Evolutionary conservation across 805 yeast species (phyloP), one percentile per base, ranked within the genome.

Genomic region (Hyphopichia homilentoma): DNA sequence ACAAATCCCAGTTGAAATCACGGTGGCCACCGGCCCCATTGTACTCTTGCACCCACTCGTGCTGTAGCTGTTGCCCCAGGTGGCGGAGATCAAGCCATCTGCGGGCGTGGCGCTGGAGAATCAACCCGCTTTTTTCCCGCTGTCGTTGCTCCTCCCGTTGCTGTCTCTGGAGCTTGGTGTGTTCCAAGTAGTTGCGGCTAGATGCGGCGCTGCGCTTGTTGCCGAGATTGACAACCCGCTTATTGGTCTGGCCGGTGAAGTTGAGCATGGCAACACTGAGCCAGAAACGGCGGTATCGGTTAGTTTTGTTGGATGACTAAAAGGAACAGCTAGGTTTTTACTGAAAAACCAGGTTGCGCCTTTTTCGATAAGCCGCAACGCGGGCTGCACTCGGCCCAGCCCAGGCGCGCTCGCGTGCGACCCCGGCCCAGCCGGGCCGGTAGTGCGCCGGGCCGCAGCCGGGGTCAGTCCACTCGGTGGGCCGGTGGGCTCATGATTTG

Each of bases 191-290:
- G 44, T 70, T 54, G 35, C 27, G 30, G 20, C 33, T 31, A 11
- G 25, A 29, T 2, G 62, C 45, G 38, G 66, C 56, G 53, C 70
- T 48, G 7, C 36, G 30, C 44, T 68, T 41, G 52, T 81, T 61
- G 48, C 90, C 72, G 44, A 77, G 68, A 63, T 90, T 84, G 40
- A 83, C 75, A 33, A 73, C 73, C 22, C 83, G 63, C 33, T 77
- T 64, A 40, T 77, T 70, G 13, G 77, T 65, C 43, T 76, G 79
- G 4, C 94, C 94, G 7, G 78, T 73, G 60, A 84, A 85, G 60
- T 80, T 78, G 25, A 66, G 34, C 72, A 67, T 67, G n/a, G n/a
- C n/a, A n/a, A n/a, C n/a, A n/a, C n/a, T n/a, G n/a, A n/a, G n/a
- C n/a, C n/a, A n/a, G n/a, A n/a, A n/a, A n/a, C n/a, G n/a, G n/a